Base-by-base conservation (phyloP, 1,284 basidiomycete species). In the Butyriboletus appendiculatus region DNA sequence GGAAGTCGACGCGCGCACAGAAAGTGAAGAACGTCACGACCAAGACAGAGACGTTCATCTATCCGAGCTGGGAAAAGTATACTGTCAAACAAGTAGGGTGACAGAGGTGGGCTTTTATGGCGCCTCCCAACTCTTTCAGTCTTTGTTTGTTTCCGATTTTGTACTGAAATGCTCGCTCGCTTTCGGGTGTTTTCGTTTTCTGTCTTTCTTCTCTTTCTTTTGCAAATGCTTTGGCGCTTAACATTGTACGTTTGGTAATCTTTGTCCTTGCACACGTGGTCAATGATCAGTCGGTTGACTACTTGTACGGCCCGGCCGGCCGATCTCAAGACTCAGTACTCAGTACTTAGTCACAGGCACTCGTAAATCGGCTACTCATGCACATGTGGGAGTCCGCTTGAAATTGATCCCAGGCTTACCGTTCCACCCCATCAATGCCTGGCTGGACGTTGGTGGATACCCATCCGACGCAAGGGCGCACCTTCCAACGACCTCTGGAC, bases 1-100 rank as follows among this genome's bases (percentile, higher is more conserved):
- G 42, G 45, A 67, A 59, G 50, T 54, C 55, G 34, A 69, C 59
- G 32, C 62, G 59, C 26, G 71, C 63, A 41, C 66, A 69, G 39
- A 71, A 64, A 50, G 61, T 67, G 51, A 72, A 71, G 58, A 71
- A 68, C 53, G 72, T 76, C 55, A 72, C 71, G 49, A 74, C 76
- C 64, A 70, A 72, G 62, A 64, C 72, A 33, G 77, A 83, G 65
- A 75, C 77, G 49, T 75, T 80, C 46, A 59, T 73, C 16, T 82
- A 81, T 64, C 82, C 84, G 26, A 80, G 77, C 50, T 87, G 85
- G 85, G 78, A 86, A 65, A 73, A 81, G 51, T 86, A 86, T 65
- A 68, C 77, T 37, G 76, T 86, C 39, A 76, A 75, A 58, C 73
- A 70, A 50, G 68, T 69, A 15, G 72, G 70, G 45, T 73, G 59